phyloP scores from a whole-genome alignment of 2,329 filamentous ascomycete species.

The Penicillium fuscoglaucum region DNA sequence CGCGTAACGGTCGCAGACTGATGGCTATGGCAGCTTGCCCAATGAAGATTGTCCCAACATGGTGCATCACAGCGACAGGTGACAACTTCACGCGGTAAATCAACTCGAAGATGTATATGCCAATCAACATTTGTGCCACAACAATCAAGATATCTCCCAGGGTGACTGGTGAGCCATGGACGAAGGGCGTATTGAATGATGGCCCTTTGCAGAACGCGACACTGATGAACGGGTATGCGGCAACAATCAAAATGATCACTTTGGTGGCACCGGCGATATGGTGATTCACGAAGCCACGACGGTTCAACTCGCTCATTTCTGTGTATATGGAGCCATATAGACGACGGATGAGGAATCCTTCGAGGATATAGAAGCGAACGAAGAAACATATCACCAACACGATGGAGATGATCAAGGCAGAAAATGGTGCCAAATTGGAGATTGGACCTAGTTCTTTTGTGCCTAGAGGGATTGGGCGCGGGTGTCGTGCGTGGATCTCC shows the following conservation, averaged over 20 bases:
- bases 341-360: constrained; percentile 39
- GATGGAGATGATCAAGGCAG: constrained; percentile 30
- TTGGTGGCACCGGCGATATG: constrained; percentile 48
- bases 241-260: constrained; percentile 41
- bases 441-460: constrained; percentile 21
- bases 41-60: constrained; percentile 44
- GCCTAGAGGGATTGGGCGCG: background rate
- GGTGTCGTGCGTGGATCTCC: background rate
- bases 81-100: constrained; percentile 46
- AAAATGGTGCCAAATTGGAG: constrained; percentile 27
- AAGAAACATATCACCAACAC: constrained; percentile 38
- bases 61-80: constrained; percentile 45
- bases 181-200: constrained; percentile 34
- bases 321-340: constrained; percentile 41
- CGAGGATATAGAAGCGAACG: constrained; percentile 47
- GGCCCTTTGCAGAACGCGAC: constrained; percentile 37
- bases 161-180: constrained; percentile 32
- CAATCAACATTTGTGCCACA: constrained; percentile 44
- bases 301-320: constrained; percentile 37
- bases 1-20: constrained; percentile 27
- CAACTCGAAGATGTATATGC: constrained; percentile 51
- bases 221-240: constrained; percentile 46
- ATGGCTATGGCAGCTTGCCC: constrained; percentile 47
- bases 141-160: constrained; percentile 46
- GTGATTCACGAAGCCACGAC: constrained; percentile 49